Evolutionary conservation across 768 basidiomycete species (phyloP).

Genomic region (Boletus reticuloceps): DNA sequence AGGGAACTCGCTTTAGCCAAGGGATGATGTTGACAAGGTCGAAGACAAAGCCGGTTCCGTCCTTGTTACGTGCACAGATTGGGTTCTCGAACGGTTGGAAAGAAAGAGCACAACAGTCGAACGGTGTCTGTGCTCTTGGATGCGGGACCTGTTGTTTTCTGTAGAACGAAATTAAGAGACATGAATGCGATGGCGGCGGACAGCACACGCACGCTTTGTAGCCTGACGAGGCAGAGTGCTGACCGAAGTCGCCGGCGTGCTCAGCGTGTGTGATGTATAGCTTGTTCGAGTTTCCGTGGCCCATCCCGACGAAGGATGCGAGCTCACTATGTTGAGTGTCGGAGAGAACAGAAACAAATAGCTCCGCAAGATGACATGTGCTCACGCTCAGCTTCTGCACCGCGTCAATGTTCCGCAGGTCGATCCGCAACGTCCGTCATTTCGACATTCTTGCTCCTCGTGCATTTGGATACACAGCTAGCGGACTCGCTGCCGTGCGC

Average conservation of each 20-base stretch:
- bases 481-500: constrained; percentile 7
- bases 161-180: constrained; percentile 9
- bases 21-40: constrained; percentile 92
- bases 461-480: constrained; percentile 22
- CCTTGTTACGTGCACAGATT: constrained; percentile 79
- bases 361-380: too few species aligned
- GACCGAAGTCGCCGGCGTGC: constrained; percentile 76
- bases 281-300: constrained; percentile 84
- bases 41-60: constrained; percentile 80
- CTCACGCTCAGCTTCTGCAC: neutral
- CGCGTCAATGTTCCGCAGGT: constrained; percentile 27
- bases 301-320: too few species aligned
- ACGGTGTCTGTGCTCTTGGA: constrained; percentile 67
- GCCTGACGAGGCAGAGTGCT: constrained; percentile 78
- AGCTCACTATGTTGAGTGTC: neutral
- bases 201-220: constrained; percentile 55
- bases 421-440: constrained; percentile 27
- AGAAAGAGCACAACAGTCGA: constrained; percentile 90
- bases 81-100: constrained; percentile 89
- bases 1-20: constrained; percentile 76
- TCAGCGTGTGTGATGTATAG: constrained; percentile 89
- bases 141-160: constrained; percentile 71
- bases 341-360: constrained; percentile 5
- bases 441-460: constrained; percentile 46
- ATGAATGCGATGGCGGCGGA: neutral